Evolutionary conservation across 495 filamentous ascomycete species (phyloP), one percentile per base, ranked within the genome.

Genomic region (Trichoderma asperelloides): DNA sequence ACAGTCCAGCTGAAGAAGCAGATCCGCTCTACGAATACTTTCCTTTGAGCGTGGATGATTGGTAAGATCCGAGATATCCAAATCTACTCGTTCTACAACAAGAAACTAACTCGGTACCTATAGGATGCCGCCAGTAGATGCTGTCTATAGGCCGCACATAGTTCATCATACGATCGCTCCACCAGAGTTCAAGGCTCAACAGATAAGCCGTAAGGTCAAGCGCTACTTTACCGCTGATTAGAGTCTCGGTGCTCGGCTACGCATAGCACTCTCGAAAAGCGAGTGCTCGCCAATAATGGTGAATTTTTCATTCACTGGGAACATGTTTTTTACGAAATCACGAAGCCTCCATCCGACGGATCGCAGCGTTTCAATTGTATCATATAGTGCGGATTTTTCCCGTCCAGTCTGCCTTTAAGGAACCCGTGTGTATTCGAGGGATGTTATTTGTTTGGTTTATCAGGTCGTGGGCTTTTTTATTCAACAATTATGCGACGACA

Each of bases 11-110:
- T 64, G 92, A 94, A 70, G 87, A 86, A 67, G 87, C 87, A 11
- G 92, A 96, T 72, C 80, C 92, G 68, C 77, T 96, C 27, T 96
- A 96, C 71, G 92, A 96, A 74, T 96, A 96, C 73, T 96, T 96
- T 68, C 92, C 92, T 6, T 81, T 96, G 27, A 91, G 89, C 25
- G 75, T 94, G 69, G 91, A 96, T 76, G 92, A 96, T 69, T 96
- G 92, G 92, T 81, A 63, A 69, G 76, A 73, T 30, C 63, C 9
- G 12, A 65, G 60, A 63, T 25, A 62, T 30, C n/a, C 15, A 43
- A 39, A 37, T 69, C 47, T 47, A 39, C 49, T 37, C 23, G 27
- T 40, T 67, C 27, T 25, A 21, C 49, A n/a, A 23, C 49, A n/a
- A 55, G n/a, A 23, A 60, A 47, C 21, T 41, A 39, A 65, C 11